Base-by-base conservation (phyloP, 208 protist species). In the Angomonas ambiguus region DNA sequence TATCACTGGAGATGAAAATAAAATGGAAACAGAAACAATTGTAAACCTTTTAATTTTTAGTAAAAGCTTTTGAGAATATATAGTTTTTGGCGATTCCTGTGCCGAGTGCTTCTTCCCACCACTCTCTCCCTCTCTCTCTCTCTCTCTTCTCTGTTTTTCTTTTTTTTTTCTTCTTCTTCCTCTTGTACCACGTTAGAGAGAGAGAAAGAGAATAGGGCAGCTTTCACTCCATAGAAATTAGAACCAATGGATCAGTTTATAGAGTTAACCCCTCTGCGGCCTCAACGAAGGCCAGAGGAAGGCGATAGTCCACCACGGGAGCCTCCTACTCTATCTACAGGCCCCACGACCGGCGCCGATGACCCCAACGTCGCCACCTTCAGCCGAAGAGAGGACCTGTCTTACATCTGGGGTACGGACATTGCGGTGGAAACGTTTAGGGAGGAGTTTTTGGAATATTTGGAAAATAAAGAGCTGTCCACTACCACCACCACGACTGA, bases 321-420 rank as follows among this genome's bases (percentile, higher is more conserved):
- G 49, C 49, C 53, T 22, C 53, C 53, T 16, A 3, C 11, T 25
- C 5, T 11, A 16, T 31, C 16, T n/a, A n/a, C n/a, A n/a, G n/a
- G n/a, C n/a, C 13, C 41, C 35, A 25, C 55, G 2, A 25, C 13
- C 30, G 55, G 24, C 25, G 20, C 30, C 57, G 20, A n/a, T n/a
- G n/a, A n/a, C n/a, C 56, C 30, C 24, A 18, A 31, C 30, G 51
- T 11, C n/a, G 18, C 67, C 13, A 45, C 61, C 6, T 58, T 69
- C 41, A 74, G 58, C 57, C 85, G 83, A 24, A 79, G 79, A 13
- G 87, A 93, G 42, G 87, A 93, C n/a, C 73, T 83, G 45, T 83
- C 87, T 6, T 96, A 96, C 67, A 91, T 96, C 51, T 96, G 91
- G 91, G 91, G 91, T 22, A 96, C 91, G 16, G 76, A 77, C 63